These are phyloP conservation scores for Pseudogymnoascus sp. DNA, from an alignment of 2,329 filamentous ascomycete species.

Conservation along the genomic window DNA sequence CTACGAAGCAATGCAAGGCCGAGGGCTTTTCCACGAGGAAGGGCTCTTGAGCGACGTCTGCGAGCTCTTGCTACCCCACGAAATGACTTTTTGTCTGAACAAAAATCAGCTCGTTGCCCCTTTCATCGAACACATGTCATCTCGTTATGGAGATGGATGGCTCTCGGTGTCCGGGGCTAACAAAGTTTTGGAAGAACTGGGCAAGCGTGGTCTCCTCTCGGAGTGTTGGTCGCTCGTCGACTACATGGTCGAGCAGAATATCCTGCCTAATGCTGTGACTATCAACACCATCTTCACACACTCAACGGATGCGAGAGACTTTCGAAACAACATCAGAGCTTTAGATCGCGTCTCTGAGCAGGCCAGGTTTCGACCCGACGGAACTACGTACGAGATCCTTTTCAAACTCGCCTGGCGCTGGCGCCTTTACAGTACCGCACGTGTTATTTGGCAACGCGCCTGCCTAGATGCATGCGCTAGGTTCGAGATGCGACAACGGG, in stretches of 20 bases:
- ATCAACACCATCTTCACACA: not conserved
- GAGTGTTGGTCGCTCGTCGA: slow-evolving; percentile 3
- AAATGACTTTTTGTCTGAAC: slow-evolving; percentile 4
- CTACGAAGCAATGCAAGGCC: not conserved
- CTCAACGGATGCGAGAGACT: not conserved
- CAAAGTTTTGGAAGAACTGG: slow-evolving; percentile 3
- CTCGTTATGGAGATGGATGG: not conserved
- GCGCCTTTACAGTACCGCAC: not conserved
- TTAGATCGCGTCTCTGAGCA: not conserved
- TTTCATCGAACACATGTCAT: not conserved
- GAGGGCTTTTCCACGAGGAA: slow-evolving; percentile 9
- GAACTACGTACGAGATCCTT: not conserved
- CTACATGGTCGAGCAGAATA: not conserved
- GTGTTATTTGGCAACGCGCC: slow-evolving; percentile 4
- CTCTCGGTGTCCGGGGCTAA: not conserved
- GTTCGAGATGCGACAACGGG: not conserved
- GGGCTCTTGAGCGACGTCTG: not conserved
- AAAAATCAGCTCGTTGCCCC: not conserved
- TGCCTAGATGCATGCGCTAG: slow-evolving; percentile 4
- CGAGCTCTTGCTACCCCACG: slow-evolving; percentile 3
- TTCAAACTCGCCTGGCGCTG: slow-evolving; percentile 3
- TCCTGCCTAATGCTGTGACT: not conserved
- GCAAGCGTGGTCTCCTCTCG: not conserved
- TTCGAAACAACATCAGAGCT: not conserved
- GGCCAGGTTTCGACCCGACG: not conserved